Evolutionary conservation across 1,284 basidiomycete species (phyloP).

Genomic region (Leccinum subrobustum): DNA sequence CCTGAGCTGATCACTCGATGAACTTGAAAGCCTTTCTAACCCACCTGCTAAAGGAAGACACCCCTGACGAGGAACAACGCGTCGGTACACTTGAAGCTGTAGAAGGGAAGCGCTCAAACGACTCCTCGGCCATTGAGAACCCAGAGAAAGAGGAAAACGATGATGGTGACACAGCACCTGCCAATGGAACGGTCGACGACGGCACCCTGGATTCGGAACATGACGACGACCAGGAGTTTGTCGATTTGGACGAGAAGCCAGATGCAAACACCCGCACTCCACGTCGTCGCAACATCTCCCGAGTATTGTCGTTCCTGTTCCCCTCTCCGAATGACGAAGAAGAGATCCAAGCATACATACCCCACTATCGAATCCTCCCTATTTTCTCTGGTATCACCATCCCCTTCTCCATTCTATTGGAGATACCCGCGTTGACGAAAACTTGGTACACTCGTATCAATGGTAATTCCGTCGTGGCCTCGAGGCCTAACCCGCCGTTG

Average conservation of each 20-base stretch:
- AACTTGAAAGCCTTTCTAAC: conserved; percentile 10
- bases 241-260: background rate
- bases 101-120: background rate
- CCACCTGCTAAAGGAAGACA: conserved; percentile 6
- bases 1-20: conserved; percentile 12
- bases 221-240: conserved; percentile 9
- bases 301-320: conserved; percentile 14
- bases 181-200: background rate
- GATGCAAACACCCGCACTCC: background rate
- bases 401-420: conserved; percentile 77
- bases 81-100: background rate
- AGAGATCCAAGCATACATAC: conserved; percentile 29
- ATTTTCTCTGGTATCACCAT: conserved; percentile 71
- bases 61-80: conserved; percentile 20
- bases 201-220: conserved; percentile 5
- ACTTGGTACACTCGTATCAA: conserved; percentile 65
- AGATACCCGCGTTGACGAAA: conserved; percentile 74
- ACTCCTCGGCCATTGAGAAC: background rate
- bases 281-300: conserved; percentile 2
- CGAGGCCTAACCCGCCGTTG: conserved; percentile 52
- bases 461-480: conserved; percentile 47
- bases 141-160: conserved; percentile 4
- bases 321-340: conserved; percentile 26
- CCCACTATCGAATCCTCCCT: conserved; percentile 56
- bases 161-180: background rate